Evolutionary conservation across 306 rosid genomes (phyloP), one percentile per base, ranked within the genome.

Genomic region (Benincasa hispida): DNA sequence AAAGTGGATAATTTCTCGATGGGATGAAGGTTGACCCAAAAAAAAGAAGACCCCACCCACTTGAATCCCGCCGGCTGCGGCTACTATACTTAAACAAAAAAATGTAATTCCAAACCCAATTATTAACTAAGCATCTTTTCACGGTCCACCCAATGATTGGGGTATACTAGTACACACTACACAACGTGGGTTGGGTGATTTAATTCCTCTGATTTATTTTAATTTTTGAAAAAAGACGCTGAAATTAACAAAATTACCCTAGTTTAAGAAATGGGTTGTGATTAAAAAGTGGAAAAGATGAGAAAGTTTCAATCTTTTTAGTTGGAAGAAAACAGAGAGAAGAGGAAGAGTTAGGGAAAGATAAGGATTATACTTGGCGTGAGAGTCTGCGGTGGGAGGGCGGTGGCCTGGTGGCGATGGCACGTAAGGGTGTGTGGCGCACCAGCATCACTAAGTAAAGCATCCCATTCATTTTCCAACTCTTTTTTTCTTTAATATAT

Each of bases 381-480:
- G 74, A 76, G 85, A 86, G 84, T 74, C 79, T 82, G 25, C 6
- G 66, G 69, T 62, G 80, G n/a, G 59, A 35, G 74, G 81, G 56
- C 68, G 70, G 84, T 83, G 85, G 24, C 58, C 76, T 47, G 58
- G 58, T 45, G 76, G 58, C 39, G 0, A 70, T 70, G 90, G 89
- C 90, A 86, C 88, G 87, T 80, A 86, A 89, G 62, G 74, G 76
- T 72, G 60, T 47, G 79, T 63, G 10, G 19, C 72, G 82, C 84
- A 76, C 80, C 85, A 86, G 80, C 88, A 82, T 86, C 84, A 83
- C n/a, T 76, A 89, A 87, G 93, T 81, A 87, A 87, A 85, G 97
- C 87, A 91, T 28, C 53, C 56, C 75, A 69, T 69, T 45, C n/a
- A 14, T 15, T 69, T 68, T 22, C 74, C 53, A 67, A 28, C n/a